Evolutionary conservation across 2,329 filamentous ascomycete species (phyloP).

Genomic region (Colletotrichum sp.): DNA sequence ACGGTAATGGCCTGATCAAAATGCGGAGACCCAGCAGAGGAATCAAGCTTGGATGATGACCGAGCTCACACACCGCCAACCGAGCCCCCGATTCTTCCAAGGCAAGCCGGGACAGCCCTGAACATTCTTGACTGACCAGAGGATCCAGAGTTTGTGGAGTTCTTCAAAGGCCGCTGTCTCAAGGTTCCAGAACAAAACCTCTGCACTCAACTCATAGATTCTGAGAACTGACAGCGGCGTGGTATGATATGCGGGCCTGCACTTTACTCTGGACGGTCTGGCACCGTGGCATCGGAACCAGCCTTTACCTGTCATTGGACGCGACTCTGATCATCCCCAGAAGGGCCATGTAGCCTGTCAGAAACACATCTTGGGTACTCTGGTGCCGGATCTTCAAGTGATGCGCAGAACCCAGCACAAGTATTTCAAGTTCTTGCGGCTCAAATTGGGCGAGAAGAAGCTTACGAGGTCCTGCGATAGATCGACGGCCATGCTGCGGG

Average conservation of each 20-base stretch:
- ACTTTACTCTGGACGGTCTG: background rate
- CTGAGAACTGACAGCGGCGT: slow-evolving; percentile 13
- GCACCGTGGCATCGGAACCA: background rate
- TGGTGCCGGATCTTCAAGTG: background rate
- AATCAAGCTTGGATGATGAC: background rate
- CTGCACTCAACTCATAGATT: background rate
- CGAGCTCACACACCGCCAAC: background rate
- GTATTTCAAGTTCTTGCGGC: background rate
- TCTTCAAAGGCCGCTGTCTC: background rate
- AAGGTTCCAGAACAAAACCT: background rate
- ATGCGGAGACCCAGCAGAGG: background rate
- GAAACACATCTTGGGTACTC: background rate
- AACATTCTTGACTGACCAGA: background rate
- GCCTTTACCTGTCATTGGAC: background rate
- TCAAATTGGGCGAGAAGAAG: background rate
- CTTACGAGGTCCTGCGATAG: background rate
- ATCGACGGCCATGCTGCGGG: background rate
- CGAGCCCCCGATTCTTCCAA: background rate
- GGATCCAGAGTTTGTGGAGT: background rate
- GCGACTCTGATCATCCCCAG: background rate
- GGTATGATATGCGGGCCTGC: background rate
- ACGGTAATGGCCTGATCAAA: background rate
- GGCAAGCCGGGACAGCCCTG: background rate
- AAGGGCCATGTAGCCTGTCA: background rate
- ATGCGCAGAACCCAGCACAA: background rate